Percentiles rank a stretch among this genome's conserved stretches.
Conservation (phyloP, 345 rosid genomes). For the Microcos paniculata region DNA sequence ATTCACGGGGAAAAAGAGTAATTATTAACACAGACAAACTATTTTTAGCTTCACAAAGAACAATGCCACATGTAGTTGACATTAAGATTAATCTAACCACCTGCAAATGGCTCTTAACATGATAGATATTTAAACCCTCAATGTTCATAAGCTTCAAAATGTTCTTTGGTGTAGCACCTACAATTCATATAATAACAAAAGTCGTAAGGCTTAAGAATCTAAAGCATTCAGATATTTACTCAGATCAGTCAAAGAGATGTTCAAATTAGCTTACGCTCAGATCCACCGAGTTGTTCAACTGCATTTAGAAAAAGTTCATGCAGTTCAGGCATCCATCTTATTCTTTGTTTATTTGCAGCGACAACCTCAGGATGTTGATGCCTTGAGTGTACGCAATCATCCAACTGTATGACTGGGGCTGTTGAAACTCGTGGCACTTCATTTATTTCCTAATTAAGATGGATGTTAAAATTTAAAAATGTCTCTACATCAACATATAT, state of each 20-base stretch:
- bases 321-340: conserved; percentile 38
- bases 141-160: conserved; percentile 37
- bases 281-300: conserved; percentile 35
- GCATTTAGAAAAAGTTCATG: conserved; percentile 36
- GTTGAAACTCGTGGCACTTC: conserved; percentile 7
- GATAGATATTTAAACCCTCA: conserved; percentile 30
- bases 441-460: conserved; percentile 17
- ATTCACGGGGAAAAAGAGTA: background rate
- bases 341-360: conserved; percentile 30
- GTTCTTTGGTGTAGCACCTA: conserved; percentile 42
- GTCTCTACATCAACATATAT: background rate
- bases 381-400: background rate
- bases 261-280: conserved; percentile 26
- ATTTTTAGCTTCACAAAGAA: background rate
- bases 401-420: conserved; percentile 6
- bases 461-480: background rate
- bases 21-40: background rate
- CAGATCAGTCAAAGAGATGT: background rate
- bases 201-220: background rate
- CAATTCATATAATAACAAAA: background rate
- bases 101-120: conserved; percentile 45
- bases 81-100: conserved; percentile 18
- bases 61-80: background rate
- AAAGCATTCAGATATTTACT: background rate
- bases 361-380: conserved; percentile 15